Percentiles rank a stretch among this genome's conserved stretches.
These are phyloP conservation scores for Cutaneotrichosporon daszewskae DNA, from an alignment of 1,284 basidiomycete species.

Conservation along the genomic window DNA sequence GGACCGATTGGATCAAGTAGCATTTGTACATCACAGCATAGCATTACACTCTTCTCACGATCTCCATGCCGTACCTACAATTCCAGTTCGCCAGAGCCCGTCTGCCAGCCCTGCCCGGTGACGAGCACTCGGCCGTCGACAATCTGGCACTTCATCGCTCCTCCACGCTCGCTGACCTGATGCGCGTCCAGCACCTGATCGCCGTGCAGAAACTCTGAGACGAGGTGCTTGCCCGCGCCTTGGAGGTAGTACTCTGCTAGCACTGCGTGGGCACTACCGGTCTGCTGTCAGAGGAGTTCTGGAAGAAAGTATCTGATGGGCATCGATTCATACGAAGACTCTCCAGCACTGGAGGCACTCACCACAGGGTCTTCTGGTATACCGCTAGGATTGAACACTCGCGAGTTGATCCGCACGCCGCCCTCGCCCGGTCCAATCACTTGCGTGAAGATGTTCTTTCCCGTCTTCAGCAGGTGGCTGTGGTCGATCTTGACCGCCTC, in stretches of 20 bases:
- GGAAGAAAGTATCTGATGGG: no score
- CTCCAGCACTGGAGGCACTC: constrained; percentile 13
- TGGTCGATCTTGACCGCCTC: constrained; percentile 1
- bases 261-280: constrained; percentile 33
- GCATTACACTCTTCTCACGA: not conserved
- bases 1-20: no score
- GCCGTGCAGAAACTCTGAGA: not conserved
- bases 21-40: not conserved
- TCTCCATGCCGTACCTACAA: not conserved
- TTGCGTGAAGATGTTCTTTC: constrained; percentile 10
- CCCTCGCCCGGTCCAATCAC: not conserved
- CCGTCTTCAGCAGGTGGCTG: not conserved
- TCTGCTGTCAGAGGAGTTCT: constrained; percentile 24
- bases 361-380: constrained; percentile 43
- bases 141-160: constrained; percentile 8
- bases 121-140: constrained; percentile 8
- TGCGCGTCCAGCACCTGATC: constrained; percentile 8
- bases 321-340: no score
- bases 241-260: constrained; percentile 34
- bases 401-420: constrained; percentile 14
- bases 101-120: constrained; percentile 5
- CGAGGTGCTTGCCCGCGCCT: not conserved
- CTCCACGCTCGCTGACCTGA: constrained; percentile 12
- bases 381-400: constrained; percentile 29
- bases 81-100: not conserved